phyloP scores from a whole-genome alignment of 176 grass and related monocot species.

The Hsuehochloa calcarea region DNA sequence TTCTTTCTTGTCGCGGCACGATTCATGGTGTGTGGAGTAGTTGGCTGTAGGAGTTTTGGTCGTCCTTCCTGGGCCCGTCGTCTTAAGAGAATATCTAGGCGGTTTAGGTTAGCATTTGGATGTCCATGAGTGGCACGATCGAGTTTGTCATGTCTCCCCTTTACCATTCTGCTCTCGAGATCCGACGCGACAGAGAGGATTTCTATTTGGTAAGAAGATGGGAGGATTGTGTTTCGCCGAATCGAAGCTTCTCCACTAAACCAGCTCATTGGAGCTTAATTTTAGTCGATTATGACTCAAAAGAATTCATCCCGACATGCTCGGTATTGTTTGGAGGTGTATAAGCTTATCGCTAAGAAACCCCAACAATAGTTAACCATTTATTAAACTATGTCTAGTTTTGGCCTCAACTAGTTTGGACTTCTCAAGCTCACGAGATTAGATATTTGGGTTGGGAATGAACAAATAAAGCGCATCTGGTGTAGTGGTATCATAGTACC shows the following conservation, averaged over 20 bases:
- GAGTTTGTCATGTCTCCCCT: background rate
- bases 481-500: constrained; percentile 99
- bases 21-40: constrained; percentile 39
- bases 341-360: too few relatives aligned
- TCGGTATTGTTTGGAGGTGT: background rate
- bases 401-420: too few relatives aligned
- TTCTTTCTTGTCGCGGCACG: constrained; percentile 9
- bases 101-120: background rate
- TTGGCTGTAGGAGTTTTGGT: background rate
- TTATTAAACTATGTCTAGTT: too few relatives aligned
- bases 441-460: fast-evolving
- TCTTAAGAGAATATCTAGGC: background rate
- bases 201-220: background rate
- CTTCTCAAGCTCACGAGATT: fast-evolving
- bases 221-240: background rate
- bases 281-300: background rate
- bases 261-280: background rate
- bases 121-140: background rate
- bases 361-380: too few relatives aligned
- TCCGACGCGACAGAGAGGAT: background rate
- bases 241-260: too few relatives aligned
- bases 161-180: background rate
- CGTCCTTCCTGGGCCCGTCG: background rate
- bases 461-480: constrained; percentile 56
- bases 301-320: background rate